phyloP scores from a whole-genome alignment of 2,329 filamentous ascomycete species.

The Alternaria rosae region DNA sequence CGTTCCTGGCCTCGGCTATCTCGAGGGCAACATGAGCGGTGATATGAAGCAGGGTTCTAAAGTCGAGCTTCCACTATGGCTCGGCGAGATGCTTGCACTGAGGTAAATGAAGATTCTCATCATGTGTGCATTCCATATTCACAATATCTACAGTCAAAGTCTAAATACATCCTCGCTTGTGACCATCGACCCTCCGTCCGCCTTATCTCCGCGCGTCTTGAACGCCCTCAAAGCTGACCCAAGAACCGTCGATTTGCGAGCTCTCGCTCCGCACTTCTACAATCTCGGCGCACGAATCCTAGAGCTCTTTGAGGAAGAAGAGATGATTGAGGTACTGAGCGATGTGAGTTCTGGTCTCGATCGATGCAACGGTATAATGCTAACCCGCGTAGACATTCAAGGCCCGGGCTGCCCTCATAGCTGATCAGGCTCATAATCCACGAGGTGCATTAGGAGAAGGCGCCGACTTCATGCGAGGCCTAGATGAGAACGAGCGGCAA shows the following conservation, averaged over 20 bases:
- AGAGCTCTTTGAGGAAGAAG: slow-evolving; percentile 90
- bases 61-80: slow-evolving; percentile 88
- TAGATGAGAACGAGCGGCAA: slow-evolving; percentile 88
- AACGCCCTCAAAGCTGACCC: slow-evolving; percentile 92
- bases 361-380: not conserved
- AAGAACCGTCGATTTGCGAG: slow-evolving; percentile 81
- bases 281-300: slow-evolving; percentile 83
- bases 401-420: slow-evolving; percentile 79
- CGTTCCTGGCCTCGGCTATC: slow-evolving; percentile 83
- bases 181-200: slow-evolving; percentile 80
- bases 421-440: slow-evolving; percentile 87
- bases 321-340: slow-evolving; percentile 68
- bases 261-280: slow-evolving; percentile 88
- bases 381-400: slow-evolving; percentile 71
- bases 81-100: slow-evolving; percentile 90
- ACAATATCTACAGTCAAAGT: slow-evolving; percentile 32
- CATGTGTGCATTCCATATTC: slow-evolving; percentile 7
- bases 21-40: slow-evolving; percentile 80
- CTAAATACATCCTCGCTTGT: slow-evolving; percentile 55
- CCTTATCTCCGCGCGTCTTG: slow-evolving; percentile 79
- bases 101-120: slow-evolving; percentile 50
- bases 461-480: slow-evolving; percentile 82
- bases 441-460: slow-evolving; percentile 70
- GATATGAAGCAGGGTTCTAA: slow-evolving; percentile 81
- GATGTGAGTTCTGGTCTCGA: slow-evolving; percentile 43